phyloP scores from a whole-genome alignment of 306 rosid species.

The Vicia villosa region DNA sequence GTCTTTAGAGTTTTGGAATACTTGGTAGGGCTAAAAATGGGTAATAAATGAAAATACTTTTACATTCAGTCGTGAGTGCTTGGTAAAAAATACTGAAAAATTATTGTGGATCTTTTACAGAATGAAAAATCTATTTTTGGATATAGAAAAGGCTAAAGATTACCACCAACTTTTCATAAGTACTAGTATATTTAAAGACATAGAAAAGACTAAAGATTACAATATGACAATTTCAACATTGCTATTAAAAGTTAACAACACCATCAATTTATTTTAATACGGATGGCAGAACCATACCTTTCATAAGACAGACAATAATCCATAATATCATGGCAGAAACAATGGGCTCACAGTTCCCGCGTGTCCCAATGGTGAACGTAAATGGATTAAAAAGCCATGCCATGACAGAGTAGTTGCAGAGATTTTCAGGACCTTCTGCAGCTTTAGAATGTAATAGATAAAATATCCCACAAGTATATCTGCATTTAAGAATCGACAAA shows the following conservation, averaged over 20 bases:
- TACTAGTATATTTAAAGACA: not conserved
- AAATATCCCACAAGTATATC: conserved; percentile 89
- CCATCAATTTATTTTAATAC: conserved; percentile 8
- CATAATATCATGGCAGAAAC: conserved; percentile 87
- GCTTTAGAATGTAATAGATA: conserved; percentile 70
- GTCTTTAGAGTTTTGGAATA: not conserved
- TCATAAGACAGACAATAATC: conserved; percentile 82
- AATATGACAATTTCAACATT: conserved; percentile 13
- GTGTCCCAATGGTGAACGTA: conserved; percentile 90
- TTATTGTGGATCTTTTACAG: conserved; percentile 8
- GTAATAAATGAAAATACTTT: conserved; percentile 1
- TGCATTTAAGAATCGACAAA: conserved; percentile 41
- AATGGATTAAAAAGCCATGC: conserved; percentile 90
- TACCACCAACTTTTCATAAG: not conserved
- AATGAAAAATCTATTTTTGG: conserved; percentile 15
- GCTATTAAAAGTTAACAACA: not conserved
- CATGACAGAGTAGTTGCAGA: conserved; percentile 60
- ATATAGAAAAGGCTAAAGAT: too few relatives aligned
- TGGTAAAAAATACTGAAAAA: conserved; percentile 3
- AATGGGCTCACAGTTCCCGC: conserved; percentile 94
- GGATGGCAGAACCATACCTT: conserved; percentile 63
- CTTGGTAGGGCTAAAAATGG: conserved; percentile 8
- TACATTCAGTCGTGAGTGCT: not conserved
- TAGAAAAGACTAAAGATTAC: conserved; percentile 5
- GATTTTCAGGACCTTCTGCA: conserved; percentile 78